phyloP scores from a whole-genome alignment of 1,284 basidiomycete genomes.

The Apiotrichum veenhuisii region DNA sequence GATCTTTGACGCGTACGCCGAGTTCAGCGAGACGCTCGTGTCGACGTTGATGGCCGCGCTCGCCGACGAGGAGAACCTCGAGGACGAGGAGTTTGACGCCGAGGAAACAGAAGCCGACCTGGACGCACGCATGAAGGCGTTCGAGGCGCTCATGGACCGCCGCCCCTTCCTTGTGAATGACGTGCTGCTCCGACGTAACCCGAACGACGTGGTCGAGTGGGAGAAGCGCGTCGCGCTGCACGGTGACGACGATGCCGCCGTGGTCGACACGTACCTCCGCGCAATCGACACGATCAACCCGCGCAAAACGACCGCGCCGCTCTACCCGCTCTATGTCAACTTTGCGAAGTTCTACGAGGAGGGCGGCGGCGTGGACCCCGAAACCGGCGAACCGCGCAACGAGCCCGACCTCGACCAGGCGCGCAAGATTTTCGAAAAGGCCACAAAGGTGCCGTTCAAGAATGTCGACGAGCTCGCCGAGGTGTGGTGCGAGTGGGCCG shows the following conservation, averaged over 20 bases:
- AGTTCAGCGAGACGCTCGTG: slow-evolving; percentile 88
- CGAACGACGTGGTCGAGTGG: slow-evolving; percentile 99
- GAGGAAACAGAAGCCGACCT: slow-evolving; percentile 78
- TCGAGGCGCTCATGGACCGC: slow-evolving; percentile 92
- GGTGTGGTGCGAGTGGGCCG: slow-evolving; percentile 98
- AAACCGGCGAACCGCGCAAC: slow-evolving; percentile 58
- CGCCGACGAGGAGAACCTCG: slow-evolving; percentile 55
- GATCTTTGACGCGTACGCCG: slow-evolving; percentile 94
- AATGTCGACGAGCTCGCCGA: slow-evolving; percentile 97
- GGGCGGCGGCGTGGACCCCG: slow-evolving; percentile 62
- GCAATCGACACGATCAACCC: slow-evolving; percentile 87
- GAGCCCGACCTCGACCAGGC: slow-evolving; percentile 80
- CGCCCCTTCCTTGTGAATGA: slow-evolving; percentile 96
- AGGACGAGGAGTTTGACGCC: slow-evolving; percentile 69
- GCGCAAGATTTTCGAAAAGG: slow-evolving; percentile 88
- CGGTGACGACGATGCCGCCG: slow-evolving; percentile 89
- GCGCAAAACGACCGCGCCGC: slow-evolving; percentile 83
- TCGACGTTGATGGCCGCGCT: slow-evolving; percentile 87
- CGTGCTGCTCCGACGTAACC: slow-evolving; percentile 87
- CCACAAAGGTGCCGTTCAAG: slow-evolving; percentile 84
- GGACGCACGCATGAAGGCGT: slow-evolving; percentile 84
- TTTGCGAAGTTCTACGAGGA: slow-evolving; percentile 98
- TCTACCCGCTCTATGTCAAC: slow-evolving; percentile 87
- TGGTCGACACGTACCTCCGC: slow-evolving; percentile 85
- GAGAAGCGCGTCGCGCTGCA: slow-evolving; percentile 94